Evolutionary conservation across 2,329 filamentous ascomycete genomes (phyloP), one percentile per base, ranked within the genome.

Genomic region (Colletotrichum sp.): DNA sequence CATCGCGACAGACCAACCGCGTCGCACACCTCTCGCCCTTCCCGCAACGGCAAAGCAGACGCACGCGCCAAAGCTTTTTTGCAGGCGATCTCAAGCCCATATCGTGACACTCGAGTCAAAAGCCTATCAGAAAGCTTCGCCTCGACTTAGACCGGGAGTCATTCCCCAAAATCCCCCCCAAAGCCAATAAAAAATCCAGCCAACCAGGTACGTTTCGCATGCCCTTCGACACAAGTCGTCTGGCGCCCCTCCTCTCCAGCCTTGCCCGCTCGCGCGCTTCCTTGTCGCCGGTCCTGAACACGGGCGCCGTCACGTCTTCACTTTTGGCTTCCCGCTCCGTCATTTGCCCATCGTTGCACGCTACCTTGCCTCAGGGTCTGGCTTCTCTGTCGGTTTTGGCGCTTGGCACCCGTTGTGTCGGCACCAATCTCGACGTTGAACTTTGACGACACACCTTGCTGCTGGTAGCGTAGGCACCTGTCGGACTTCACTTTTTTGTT

Each of bases 1-100:
- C 68, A 68, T 68, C 72, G 63, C 75, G 75, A 81, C 80, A 80
- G 80, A 64, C 71, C 76, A 77, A 77, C 70, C 73, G 73, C 70
- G 67, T 77, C 74, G 74, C 78, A 72, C 71, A 67, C 66, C 66
- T 73, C 30, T 73, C 30, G 18, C 63, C 66, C 72, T 65, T 59
- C 34, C 52, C 62, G 28, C 26, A 28, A 39, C 24, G 39, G 69
- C 73, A 60, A 68, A 64, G 62, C 62, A 64, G 13, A 34, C 62
- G 62, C 55, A 65, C 72, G 72, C 72, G 68, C 70, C 72, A 75
- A 68, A 77, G 52, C 67, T 77, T 71, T 65, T 71, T 60, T n/a
- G 55, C 68, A 55, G 68, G 64, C 72, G 72, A 76, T 65, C 65
- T 59, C 73, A 76, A 76, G 73, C 64, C 60, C 73, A 49, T 30